These are phyloP conservation scores for Hymenotorrendiella dingleyae DNA, from an alignment of 2,329 filamentous ascomycete species.

Conservation along the genomic window DNA sequence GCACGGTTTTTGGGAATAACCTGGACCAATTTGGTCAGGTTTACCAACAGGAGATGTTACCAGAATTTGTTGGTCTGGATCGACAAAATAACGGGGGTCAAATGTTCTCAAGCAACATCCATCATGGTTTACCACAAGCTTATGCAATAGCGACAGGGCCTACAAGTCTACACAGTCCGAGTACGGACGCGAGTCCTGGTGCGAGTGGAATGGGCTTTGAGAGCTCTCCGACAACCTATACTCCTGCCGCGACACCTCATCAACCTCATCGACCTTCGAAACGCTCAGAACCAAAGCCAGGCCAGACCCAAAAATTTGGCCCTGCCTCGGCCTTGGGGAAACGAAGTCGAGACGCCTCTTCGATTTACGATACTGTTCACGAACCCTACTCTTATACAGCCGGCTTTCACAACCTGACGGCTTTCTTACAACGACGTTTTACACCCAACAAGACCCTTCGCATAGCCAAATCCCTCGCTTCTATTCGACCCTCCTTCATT, in stretches of 20 bases:
- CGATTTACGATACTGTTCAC: slow-evolving; percentile 83
- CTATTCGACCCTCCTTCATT: slow-evolving; percentile 89
- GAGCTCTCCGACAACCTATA: slow-evolving; percentile 41
- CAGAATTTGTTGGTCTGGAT: slow-evolving; percentile 47
- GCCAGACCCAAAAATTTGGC: slow-evolving; percentile 23
- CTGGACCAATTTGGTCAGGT: slow-evolving; percentile 41
- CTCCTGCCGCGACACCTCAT: slow-evolving; percentile 18
- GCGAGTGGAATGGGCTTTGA: slow-evolving; percentile 48
- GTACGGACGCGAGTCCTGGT: slow-evolving; percentile 58
- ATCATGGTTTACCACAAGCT: slow-evolving; percentile 58
- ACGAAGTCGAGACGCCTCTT: slow-evolving; percentile 66
- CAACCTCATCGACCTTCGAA: slow-evolving; percentile 24
- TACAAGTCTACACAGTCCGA: slow-evolving; percentile 57
- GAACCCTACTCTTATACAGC: slow-evolving; percentile 88
- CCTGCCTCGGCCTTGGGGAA: slow-evolving; percentile 36
- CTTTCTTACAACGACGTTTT: slow-evolving; percentile 73
- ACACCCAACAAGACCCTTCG: slow-evolving; percentile 69
- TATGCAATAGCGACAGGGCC: slow-evolving; percentile 59
- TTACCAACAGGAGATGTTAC: slow-evolving; percentile 42
- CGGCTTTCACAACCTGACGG: slow-evolving; percentile 83
- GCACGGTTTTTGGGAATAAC: slow-evolving; percentile 24
- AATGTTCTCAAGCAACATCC: slow-evolving; percentile 40
- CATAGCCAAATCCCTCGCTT: slow-evolving; percentile 82
- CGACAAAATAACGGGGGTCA: slow-evolving; percentile 37
- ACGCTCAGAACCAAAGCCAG: slow-evolving; percentile 23